Conservation (phyloP, 768 basidiomycete species). For the Nevesoporus exiguus region DNA sequence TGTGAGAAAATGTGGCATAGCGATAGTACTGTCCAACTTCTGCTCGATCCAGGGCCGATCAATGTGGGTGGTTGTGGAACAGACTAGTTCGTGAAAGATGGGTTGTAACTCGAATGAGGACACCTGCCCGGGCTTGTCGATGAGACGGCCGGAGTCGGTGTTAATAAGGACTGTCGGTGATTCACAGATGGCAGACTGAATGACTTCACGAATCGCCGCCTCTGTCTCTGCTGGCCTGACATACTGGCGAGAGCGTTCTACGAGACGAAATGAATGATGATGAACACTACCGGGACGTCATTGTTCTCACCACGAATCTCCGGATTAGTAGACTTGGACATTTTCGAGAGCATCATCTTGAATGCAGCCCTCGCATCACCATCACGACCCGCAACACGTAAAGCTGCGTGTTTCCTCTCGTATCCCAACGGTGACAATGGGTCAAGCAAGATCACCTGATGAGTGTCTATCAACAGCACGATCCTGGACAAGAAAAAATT, state of each 20-base stretch:
- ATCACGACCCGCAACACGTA: background rate
- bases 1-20: background rate
- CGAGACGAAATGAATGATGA: background rate
- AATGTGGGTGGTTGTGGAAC: background rate
- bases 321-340: background rate
- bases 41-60: background rate
- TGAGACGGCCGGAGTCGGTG: background rate
- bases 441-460: background rate
- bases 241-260: background rate
- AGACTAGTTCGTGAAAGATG: background rate
- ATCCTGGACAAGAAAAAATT: background rate
- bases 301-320: background rate
- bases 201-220: background rate
- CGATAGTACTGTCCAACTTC: background rate
- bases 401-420: background rate
- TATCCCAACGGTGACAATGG: background rate
- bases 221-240: background rate
- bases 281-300: background rate
- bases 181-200: background rate
- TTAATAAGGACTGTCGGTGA: background rate
- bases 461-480: background rate
- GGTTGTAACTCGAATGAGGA: background rate
- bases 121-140: background rate
- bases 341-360: background rate
- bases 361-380: background rate